Evolutionary conservation across 208 protist genomes (phyloP).

Genomic region (Leishmania mexicana): DNA sequence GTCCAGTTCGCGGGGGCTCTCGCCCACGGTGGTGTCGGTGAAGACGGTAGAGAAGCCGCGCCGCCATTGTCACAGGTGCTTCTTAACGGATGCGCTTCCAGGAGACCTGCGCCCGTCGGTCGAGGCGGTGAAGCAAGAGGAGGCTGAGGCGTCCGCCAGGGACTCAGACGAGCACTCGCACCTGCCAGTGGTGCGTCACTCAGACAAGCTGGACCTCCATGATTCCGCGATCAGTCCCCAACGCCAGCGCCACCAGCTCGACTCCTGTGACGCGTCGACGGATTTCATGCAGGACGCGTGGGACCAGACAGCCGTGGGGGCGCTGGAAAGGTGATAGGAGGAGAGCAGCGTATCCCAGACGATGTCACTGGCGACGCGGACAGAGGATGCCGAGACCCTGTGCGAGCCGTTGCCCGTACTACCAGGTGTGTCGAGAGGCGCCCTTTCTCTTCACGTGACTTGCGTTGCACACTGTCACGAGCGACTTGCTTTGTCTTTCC

Average conservation of each 20-base stretch:
- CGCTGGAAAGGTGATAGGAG: background rate
- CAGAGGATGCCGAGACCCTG: background rate
- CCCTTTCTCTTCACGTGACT: background rate
- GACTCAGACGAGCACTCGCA: slow-evolving; percentile 14
- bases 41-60: slow-evolving; percentile 4
- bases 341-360: background rate
- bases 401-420: no score
- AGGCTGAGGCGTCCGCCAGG: background rate
- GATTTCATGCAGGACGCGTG: background rate
- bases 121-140: background rate
- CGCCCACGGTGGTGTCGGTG: background rate
- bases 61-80: slow-evolving; percentile 29
- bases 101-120: slow-evolving; percentile 19
- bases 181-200: slow-evolving; percentile 15
- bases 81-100: slow-evolving; percentile 27
- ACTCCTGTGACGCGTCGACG: background rate
- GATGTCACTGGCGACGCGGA: background rate
- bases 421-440: background rate
- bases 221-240: slow-evolving; percentile 8
- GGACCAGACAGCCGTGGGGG: slow-evolving; percentile 7
- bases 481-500: background rate
- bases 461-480: background rate
- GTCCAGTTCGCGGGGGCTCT: background rate
- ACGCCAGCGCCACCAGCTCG: slow-evolving; percentile 4
- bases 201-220: slow-evolving; percentile 11